Evolutionary conservation across 805 yeast genomes (phyloP), one percentile per base, ranked within the genome.

Genomic region (Pichia insulana): DNA sequence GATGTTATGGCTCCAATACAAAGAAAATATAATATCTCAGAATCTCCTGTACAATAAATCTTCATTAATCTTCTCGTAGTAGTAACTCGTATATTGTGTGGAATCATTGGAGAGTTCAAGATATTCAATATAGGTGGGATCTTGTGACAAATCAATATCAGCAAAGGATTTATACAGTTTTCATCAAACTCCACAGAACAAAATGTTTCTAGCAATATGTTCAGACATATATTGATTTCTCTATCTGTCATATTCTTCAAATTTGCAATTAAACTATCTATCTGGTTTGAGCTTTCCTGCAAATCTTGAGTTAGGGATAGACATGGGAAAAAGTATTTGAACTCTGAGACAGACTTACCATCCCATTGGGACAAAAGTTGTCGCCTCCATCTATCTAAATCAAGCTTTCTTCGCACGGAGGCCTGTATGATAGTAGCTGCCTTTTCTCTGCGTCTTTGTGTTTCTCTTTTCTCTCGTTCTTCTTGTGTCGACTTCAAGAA

Each of bases 401-500:
- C 67, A 6, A 71, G 39, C 41, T 63, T 63, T 16, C 69, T 56
- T 19, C 78, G 61, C 9, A 77, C 64, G 11, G 64, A 55, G 3
- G 65, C 52, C 54, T 83, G 90, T 30, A 89, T 57, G 7, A 58
- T 41, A 1, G 50, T 43, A 0, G 77, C 78, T 1, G 85, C 74
- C 30, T 59, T 64, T 32, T 70, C 73, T 38, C 69, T 71, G 12
- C 57, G 53, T 18, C 84, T 68, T 13, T 64, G 70, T 27, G 64
- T 57, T 44, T 83, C 88, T 44, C 97, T 71, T 45, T 70, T 71
- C 44, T 68, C 70, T 32, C 97, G 68, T 47, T 84, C 87, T 32
- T 64, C 63, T 50, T 76, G 75, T 4, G 95, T 79, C 49, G 74
- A 77, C 44, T 73, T 74, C n/a, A 90, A 61, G 39, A 71, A 67